Conservation (phyloP, 2,329 filamentous ascomycete genomes). For the Xylariaceae sp. region DNA sequence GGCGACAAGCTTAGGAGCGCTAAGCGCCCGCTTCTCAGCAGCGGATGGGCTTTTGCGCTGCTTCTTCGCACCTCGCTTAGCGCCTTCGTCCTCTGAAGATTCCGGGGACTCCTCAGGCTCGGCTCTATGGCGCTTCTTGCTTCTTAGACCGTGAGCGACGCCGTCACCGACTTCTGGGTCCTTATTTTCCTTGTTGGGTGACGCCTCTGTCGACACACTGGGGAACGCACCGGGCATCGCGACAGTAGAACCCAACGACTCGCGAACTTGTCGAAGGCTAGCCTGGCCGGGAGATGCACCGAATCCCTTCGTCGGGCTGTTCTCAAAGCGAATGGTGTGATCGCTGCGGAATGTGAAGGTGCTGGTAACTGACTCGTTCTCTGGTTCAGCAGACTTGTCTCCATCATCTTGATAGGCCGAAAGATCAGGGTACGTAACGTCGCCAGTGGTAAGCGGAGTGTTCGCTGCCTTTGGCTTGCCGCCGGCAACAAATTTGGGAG, state of each 20-base stretch:
- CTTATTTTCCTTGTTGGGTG: slow-evolving; percentile 35
- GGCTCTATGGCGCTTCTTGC: slow-evolving; percentile 61
- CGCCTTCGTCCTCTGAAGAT: slow-evolving; percentile 41
- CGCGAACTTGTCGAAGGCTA: slow-evolving; percentile 55
- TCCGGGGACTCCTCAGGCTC: slow-evolving; percentile 51
- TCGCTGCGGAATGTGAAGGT: slow-evolving; percentile 63
- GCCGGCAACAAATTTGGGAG: slow-evolving; percentile 32
- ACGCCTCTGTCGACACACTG: slow-evolving; percentile 17
- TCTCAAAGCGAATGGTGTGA: slow-evolving; percentile 56
- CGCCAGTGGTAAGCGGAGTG: slow-evolving; percentile 28
- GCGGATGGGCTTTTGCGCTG: slow-evolving; percentile 43
- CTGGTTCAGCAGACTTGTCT: slow-evolving; percentile 13
- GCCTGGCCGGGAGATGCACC: slow-evolving; percentile 54
- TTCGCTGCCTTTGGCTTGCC: slow-evolving; percentile 29
- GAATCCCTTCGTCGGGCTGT: slow-evolving; percentile 46
- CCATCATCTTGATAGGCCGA: slow-evolving; percentile 35
- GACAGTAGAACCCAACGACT: slow-evolving; percentile 41
- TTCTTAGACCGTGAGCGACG: slow-evolving; percentile 57
- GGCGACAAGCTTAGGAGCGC: slow-evolving; percentile 44
- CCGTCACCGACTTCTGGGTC: slow-evolving; percentile 34
- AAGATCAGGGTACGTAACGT: slow-evolving; percentile 51
- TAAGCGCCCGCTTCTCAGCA: slow-evolving; percentile 47
- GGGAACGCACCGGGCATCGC: slow-evolving; percentile 56
- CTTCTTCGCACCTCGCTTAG: slow-evolving; percentile 54
- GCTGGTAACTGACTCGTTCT: slow-evolving; percentile 44